These are phyloP conservation scores for Bruguiera sexangula DNA, from an alignment of 345 rosid species.

Conservation along the genomic window DNA sequence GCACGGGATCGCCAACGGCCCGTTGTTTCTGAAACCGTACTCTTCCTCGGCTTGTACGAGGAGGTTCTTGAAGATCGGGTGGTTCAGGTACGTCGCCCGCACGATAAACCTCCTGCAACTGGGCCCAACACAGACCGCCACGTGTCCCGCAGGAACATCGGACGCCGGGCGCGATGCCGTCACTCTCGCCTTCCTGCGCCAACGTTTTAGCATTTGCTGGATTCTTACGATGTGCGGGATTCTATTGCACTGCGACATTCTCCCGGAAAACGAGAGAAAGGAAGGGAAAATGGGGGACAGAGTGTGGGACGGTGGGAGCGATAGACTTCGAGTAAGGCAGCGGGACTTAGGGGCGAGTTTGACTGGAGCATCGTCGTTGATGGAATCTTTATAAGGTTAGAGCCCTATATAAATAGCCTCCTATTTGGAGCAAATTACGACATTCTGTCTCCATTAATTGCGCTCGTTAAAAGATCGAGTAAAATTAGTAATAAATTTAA, in stretches of 20 bases:
- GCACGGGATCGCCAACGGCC: conserved; percentile 78
- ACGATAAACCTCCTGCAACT: conserved; percentile 57
- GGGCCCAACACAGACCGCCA: conserved; percentile 69
- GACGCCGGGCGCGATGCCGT: conserved; percentile 38
- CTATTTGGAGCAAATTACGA: conserved; percentile 12
- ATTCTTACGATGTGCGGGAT: conserved; percentile 70
- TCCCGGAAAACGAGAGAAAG: conserved; percentile 9
- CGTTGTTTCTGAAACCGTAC: conserved; percentile 68
- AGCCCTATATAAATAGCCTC: background rate
- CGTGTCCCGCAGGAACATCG: conserved; percentile 81
- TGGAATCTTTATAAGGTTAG: background rate
- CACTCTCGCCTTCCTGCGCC: conserved; percentile 66
- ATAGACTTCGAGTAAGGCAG: no score
- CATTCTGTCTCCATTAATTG: background rate
- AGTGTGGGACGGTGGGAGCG: background rate
- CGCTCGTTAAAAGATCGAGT: no score
- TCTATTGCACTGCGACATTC: conserved; percentile 45
- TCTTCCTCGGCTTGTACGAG: conserved; percentile 78
- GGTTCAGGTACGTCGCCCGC: conserved; percentile 73
- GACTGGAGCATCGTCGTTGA: no score
- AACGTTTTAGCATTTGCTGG: conserved; percentile 72
- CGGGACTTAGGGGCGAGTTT: no score
- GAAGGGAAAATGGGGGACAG: conserved; percentile 14
- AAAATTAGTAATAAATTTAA: background rate
- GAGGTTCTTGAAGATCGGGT: conserved; percentile 65